A percentile compares a stretch with the other conserved stretches of the same genome.
Evolutionary conservation across 2,329 filamentous ascomycete species (phyloP).

Genomic region (Teratosphaeria pseudoeucalypti): DNA sequence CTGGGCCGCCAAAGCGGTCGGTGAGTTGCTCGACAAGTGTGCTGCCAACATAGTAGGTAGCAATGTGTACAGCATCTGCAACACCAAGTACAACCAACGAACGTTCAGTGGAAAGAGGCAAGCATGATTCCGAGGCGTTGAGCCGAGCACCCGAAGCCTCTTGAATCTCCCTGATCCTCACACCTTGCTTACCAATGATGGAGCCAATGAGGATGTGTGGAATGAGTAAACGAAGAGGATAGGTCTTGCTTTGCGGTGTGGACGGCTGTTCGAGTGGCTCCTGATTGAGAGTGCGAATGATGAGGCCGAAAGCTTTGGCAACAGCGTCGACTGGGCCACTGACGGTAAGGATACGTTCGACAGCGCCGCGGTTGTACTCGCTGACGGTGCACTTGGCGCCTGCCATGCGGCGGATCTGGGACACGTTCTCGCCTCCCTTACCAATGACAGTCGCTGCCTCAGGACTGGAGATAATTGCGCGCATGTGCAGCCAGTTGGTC

Average conservation of each 20-base stretch:
- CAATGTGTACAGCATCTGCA: slow-evolving; percentile 95
- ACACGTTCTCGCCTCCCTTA: slow-evolving; percentile 97
- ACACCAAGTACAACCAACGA: slow-evolving; percentile 98
- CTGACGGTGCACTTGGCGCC: slow-evolving; percentile 98
- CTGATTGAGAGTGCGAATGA: slow-evolving; percentile 96
- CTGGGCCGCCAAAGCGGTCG: slow-evolving; percentile 89
- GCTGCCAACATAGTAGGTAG: slow-evolving; percentile 95
- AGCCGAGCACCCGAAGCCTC: slow-evolving; percentile 92
- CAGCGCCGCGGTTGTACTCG: slow-evolving; percentile 92
- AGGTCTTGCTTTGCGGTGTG: slow-evolving; percentile 90
- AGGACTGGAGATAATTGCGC: slow-evolving; percentile 91
- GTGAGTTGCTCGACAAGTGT: slow-evolving; percentile 97
- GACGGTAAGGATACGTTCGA: slow-evolving; percentile 94
- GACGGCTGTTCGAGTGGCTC: slow-evolving; percentile 82
- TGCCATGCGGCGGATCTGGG: slow-evolving; percentile 87
- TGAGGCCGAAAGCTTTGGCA: slow-evolving; percentile 95
- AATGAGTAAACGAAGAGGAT: slow-evolving; percentile 87
- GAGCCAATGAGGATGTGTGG: slow-evolving; percentile 96
- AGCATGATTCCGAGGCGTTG: slow-evolving; percentile 89
- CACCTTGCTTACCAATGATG: slow-evolving; percentile 95
- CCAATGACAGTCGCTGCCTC: slow-evolving; percentile 97
- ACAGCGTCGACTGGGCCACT: slow-evolving; percentile 93
- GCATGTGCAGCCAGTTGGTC: slow-evolving; percentile 91
- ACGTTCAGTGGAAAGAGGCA: slow-evolving; percentile 89
- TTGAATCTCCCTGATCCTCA: slow-evolving; percentile 95